These are phyloP conservation scores for Pythium brassicae DNA, from an alignment of 352 stramenopile genomes.

Conservation along the genomic window DNA sequence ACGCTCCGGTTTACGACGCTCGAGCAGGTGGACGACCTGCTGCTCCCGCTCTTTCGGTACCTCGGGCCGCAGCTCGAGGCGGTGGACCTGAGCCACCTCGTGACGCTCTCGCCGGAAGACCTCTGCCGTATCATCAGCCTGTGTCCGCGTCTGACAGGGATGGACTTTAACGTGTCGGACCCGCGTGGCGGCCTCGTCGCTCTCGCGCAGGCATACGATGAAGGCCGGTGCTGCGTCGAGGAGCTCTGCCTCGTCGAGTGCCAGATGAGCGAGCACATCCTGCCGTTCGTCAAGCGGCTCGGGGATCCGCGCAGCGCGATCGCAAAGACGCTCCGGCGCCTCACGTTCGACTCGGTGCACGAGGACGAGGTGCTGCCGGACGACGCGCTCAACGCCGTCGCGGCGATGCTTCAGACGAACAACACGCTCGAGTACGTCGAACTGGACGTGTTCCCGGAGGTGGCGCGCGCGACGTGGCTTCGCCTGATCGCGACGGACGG, in stretches of 20 bases:
- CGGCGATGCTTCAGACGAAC: conserved; percentile 3
- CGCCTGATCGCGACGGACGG: not conserved
- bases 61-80: not conserved
- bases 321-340: not conserved
- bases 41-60: not conserved
- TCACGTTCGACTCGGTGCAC: not conserved
- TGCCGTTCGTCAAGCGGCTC: conserved; percentile 1
- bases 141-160: not conserved
- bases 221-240: not conserved
- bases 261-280: not conserved
- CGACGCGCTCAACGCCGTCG: not conserved
- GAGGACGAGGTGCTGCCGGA: not conserved
- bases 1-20: not conserved
- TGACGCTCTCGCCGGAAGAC: not conserved
- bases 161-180: conserved; percentile 1
- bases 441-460: not conserved
- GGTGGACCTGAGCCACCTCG: not conserved
- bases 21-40: not conserved
- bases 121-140: not conserved
- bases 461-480: not conserved
- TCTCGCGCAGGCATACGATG: not conserved
- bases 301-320: not conserved
- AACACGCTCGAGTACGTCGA: conserved; percentile 4
- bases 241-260: not conserved
- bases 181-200: not conserved